A percentile compares a stretch with the other conserved stretches of the same genome.
These are phyloP conservation scores for Trametes polyzona DNA, from an alignment of 1,284 basidiomycete genomes.

Conservation along the genomic window DNA sequence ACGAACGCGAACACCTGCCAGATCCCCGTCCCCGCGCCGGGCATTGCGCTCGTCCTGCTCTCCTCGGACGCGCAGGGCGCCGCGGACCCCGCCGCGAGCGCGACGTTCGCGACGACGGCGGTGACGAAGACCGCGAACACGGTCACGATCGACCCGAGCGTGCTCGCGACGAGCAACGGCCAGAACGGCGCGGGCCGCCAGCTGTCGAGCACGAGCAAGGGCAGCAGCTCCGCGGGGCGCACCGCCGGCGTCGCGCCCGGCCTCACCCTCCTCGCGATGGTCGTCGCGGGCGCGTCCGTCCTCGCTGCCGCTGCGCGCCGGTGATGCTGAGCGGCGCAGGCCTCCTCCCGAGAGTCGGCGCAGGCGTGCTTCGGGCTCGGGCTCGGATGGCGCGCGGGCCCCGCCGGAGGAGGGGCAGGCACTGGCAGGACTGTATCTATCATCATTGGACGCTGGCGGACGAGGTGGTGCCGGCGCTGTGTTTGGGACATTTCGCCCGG, in stretches of 20 bases:
- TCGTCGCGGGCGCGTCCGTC: conserved; percentile 19
- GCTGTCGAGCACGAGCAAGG: conserved; percentile 40
- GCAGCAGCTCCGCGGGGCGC: conserved; percentile 31
- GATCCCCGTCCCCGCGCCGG: conserved; percentile 55
- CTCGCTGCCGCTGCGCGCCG: conserved; percentile 15
- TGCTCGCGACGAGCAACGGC: conserved; percentile 42
- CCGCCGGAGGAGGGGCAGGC: too few species aligned
- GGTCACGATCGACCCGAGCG: conserved; percentile 36
- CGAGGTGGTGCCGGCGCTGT: conserved; percentile 8
- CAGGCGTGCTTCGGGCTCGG: background rate
- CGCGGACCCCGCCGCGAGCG: conserved; percentile 37
- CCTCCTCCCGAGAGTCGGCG: background rate
- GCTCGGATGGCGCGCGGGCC: too few species aligned
- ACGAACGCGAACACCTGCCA: conserved; percentile 45
- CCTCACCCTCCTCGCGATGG: conserved; percentile 12
- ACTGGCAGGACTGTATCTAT: conserved; percentile 5
- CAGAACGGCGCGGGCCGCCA: conserved; percentile 31
- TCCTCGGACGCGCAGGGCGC: conserved; percentile 41
- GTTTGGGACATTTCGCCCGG: background rate
- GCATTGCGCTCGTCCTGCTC: conserved; percentile 59
- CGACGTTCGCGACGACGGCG: conserved; percentile 46
- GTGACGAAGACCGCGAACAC: conserved; percentile 33
- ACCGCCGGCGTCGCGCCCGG: conserved; percentile 22
- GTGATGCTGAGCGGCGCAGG: conserved; percentile 1
- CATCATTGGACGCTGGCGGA: conserved; percentile 5